phyloP scores from a whole-genome alignment of 148 eudicot genomes.

The Nepenthes gracilis region DNA sequence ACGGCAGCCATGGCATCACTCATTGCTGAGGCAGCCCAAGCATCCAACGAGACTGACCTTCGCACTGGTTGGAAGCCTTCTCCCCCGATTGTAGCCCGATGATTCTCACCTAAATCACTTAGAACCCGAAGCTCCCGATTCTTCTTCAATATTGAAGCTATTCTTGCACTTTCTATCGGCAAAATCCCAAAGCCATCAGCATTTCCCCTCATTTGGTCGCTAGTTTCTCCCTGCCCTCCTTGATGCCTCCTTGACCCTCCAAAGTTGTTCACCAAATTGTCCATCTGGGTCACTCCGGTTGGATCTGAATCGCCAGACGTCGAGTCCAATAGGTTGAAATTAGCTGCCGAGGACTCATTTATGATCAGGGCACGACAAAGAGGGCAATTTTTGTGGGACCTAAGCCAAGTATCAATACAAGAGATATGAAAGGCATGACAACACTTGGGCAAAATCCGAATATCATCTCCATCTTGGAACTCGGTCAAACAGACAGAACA shows the following conservation, averaged over 20 bases:
- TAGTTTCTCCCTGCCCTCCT: constrained; percentile 9
- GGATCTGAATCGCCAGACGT: constrained; percentile 4
- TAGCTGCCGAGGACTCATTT: constrained; percentile 2
- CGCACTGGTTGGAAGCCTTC: constrained; percentile 22
- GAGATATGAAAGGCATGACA: constrained; percentile 50
- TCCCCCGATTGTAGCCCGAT: constrained; percentile 5
- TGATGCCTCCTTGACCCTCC: background rate
- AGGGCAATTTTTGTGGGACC: constrained; percentile 58
- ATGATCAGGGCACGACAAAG: constrained; percentile 53
- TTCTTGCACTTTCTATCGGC: constrained; percentile 7
- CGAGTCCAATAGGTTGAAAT: background rate
- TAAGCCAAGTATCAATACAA: constrained; percentile 60
- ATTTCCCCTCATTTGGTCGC: constrained; percentile 5
- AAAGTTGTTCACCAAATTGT: constrained; percentile 1
- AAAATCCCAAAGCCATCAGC: constrained; percentile 9
- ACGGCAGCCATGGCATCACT: constrained; percentile 5
- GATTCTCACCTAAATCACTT: constrained; percentile 40
- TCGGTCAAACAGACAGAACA: constrained; percentile 55
- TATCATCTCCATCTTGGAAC: constrained; percentile 47
- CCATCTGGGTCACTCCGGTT: constrained; percentile 1
- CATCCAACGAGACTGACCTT: constrained; percentile 52
- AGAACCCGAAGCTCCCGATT: constrained; percentile 14
- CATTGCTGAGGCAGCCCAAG: constrained; percentile 15
- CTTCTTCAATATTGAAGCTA: constrained; percentile 2
- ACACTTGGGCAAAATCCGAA: constrained; percentile 59